Evolutionary conservation across 2,329 filamentous ascomycete species (phyloP), one percentile per base, ranked within the genome.

Genomic region (Aspergillus fumigatus): DNA sequence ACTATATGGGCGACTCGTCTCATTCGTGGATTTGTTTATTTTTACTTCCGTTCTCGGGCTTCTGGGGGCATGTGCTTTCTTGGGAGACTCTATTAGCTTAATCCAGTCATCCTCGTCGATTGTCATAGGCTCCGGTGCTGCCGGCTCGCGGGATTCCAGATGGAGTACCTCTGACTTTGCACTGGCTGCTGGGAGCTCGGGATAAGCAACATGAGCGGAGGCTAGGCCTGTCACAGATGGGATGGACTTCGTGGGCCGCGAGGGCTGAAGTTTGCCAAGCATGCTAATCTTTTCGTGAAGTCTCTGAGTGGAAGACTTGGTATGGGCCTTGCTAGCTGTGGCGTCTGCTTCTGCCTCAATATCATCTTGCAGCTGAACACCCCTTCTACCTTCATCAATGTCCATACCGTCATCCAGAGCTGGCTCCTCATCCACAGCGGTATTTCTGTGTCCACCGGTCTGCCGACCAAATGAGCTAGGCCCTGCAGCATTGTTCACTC

Each of bases 261-360:
- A 68, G 63, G 79, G 69, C 53, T 78, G 77, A 58, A 82, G 75
- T 73, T 86, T 79, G 38, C 82, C 83, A 41, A 88, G 80, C 80
- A 87, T 84, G 60, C 87, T 96, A 65, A 99, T 97, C 65, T 92
- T 91, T 66, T 97, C 93, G 62, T 96, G 92, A 17, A 99, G 80
- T 47, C 90, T 83, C 72, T 97, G 92, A 0, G 94, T 96, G n/a
- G 94, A 95, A 0, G 91, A 92, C 71, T 95, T 95, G 74, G 86
- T 91, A 67, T 93, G 88, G 2, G 82, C 73, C 63, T 80, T 83
- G 5, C 82, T 80, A 29, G 80, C 79, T 47, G 81, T 81, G 1
- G 75, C 72, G 17, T 79, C 75, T 8, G 72, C 72, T 41, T 80
- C 79, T 1, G 77, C 75, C 25, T 85, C 81, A 32, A 78, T 67